phyloP scores from a whole-genome alignment of 1,284 basidiomycete genomes.

The Fomes fomentarius region DNA sequence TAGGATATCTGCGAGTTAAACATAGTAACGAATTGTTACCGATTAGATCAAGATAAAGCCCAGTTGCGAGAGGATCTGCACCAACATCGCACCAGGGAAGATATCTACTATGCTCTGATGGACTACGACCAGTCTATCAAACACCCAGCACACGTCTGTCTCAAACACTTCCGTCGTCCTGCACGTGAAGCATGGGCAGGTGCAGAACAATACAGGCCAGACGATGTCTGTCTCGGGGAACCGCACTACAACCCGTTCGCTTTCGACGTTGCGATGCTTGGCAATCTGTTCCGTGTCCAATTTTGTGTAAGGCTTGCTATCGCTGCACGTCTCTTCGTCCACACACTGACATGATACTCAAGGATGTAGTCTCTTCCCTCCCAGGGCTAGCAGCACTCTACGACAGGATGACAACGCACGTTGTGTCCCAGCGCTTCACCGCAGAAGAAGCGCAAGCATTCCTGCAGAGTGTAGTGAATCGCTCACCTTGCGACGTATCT shows the following conservation, averaged over 20 bases:
- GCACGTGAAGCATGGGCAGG: too few relatives aligned
- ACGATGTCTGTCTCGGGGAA: neutral
- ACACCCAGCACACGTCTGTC: neutral
- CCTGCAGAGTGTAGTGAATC: too few relatives aligned
- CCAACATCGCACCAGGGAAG: neutral
- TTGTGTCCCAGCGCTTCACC: too few relatives aligned
- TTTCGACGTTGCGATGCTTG: constrained; percentile 6
- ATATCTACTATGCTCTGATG: constrained; percentile 6
- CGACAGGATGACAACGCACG: too few relatives aligned
- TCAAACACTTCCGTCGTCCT: neutral
- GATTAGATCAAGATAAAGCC: neutral
- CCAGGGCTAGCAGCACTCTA: too few relatives aligned
- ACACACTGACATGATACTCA: too few relatives aligned
- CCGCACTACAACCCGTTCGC: constrained; percentile 8
- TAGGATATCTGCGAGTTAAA: constrained; percentile 3
- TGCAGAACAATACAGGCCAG: neutral
- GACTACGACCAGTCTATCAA: constrained; percentile 15
- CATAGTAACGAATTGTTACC: neutral
- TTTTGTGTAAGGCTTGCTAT: too few relatives aligned
- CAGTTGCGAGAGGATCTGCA: neutral
- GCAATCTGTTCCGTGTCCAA: neutral
- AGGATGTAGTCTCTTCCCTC: too few relatives aligned
- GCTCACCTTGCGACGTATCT: too few relatives aligned
- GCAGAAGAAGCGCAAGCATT: too few relatives aligned
- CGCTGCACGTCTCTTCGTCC: too few relatives aligned